Base-by-base conservation (phyloP, 2,329 filamentous ascomycete species). In the Amauroascus niger region DNA sequence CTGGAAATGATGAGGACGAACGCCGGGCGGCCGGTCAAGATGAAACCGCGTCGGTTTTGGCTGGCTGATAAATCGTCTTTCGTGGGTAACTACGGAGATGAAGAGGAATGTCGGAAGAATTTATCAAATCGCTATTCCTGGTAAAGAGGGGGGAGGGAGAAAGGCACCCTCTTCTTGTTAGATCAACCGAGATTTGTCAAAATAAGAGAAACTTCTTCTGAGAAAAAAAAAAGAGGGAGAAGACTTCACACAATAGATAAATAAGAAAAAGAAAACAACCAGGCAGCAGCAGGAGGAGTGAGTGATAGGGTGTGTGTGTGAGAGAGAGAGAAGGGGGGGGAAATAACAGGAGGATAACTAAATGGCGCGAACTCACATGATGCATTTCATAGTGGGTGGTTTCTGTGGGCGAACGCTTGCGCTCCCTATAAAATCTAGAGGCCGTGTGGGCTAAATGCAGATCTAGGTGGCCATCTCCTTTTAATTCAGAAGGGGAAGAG, bases 261-360 rank as follows among this genome's bases (percentile, higher is more conserved):
- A 53, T 52, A 52, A 54, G 49, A 47, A 20, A 49, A 49, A 58
- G 26, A 49, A 49, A 58, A 9, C 26, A 9, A 30, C 5, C 26
- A 30, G 26, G 26, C 26, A 30, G 26, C 26, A 30, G 26, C 26
- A 30, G 26, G 26, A 4, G 9, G 26, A 4, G 9, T 46, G 48
- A 52, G 49, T n/a, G 33, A 43, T 51, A 58, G 13, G 49, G 32
- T 43, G 52, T n/a, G n/a, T n/a, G n/a, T n/a, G n/a, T n/a, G n/a
- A n/a, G 47, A 53, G 30, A 47, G 13, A 53, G 53, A 55, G 32
- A 43, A 49, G 32, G 28, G n/a, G 41, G 14, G 24, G n/a, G 43
- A 8, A 14, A 24, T 16, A 43, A 43, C 39, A 39, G 14, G n/a
- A 26, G 35, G 20, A 41, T 24, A 18, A 52, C 33, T 26, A 24